A percentile compares a stretch with the other conserved stretches of the same genome.
Conservation (phyloP, 1,284 basidiomycete genomes). For the Cutaneotrichosporon sp. region DNA sequence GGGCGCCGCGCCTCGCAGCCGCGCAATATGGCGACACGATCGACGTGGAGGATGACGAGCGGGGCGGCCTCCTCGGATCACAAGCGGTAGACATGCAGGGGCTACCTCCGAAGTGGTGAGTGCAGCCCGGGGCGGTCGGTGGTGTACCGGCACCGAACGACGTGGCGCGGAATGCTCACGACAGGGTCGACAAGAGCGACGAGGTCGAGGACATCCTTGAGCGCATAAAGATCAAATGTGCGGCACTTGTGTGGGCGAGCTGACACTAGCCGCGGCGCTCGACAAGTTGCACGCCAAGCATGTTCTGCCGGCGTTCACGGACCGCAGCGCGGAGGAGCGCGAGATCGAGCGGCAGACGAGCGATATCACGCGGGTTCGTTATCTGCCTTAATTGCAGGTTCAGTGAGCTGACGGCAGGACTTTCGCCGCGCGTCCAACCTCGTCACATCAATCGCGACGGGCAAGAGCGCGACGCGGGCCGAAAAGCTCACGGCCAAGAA, state of each 20-base stretch:
- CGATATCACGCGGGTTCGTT: conserved; percentile 77
- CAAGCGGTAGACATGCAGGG: conserved; percentile 60
- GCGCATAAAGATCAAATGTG: conserved; percentile 73
- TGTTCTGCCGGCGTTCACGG: conserved; percentile 90
- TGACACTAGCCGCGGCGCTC: conserved; percentile 65
- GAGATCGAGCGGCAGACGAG: conserved; percentile 86
- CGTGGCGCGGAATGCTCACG: conserved; percentile 16
- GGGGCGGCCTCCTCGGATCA: conserved; percentile 65
- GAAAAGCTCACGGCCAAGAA: conserved; percentile 80
- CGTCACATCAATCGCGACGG: conserved; percentile 58
- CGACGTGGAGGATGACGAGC: conserved; percentile 64
- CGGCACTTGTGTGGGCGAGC: conserved; percentile 36
- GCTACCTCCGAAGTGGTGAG: conserved; percentile 68
- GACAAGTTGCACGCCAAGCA: conserved; percentile 96
- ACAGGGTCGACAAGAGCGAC: conserved; percentile 86
- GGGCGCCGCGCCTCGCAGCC: conserved; percentile 42
- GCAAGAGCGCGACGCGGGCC: conserved; percentile 54
- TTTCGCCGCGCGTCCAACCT: conserved; percentile 77
- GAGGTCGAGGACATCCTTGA: conserved; percentile 77
- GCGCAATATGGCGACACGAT: conserved; percentile 48
- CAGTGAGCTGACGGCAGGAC: conserved; percentile 59
- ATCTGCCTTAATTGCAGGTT: background rate
- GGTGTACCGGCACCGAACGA: background rate
- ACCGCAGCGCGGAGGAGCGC: conserved; percentile 86
- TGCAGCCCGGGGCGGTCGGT: background rate